phyloP scores from a whole-genome alignment of 2,329 filamentous ascomycete species.

The Orbilia blumenaviensis region DNA sequence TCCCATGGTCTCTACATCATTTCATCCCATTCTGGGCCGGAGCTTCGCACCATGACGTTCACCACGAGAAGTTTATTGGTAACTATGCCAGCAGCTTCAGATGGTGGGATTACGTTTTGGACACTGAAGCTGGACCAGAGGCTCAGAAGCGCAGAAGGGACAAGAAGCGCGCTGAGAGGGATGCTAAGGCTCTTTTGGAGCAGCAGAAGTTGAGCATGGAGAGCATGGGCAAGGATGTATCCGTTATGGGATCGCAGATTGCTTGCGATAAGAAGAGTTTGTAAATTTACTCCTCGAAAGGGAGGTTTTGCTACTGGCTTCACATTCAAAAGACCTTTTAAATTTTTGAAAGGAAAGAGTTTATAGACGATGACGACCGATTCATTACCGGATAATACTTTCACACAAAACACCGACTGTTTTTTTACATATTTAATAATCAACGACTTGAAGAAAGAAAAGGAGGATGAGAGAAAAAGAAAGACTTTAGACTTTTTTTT shows the following conservation, averaged over 20 bases:
- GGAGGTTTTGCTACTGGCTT: neutral
- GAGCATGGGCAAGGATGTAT: conserved; percentile 21
- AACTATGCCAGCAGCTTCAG: conserved; percentile 98
- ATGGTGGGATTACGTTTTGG: conserved; percentile 96
- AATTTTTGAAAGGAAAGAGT: neutral
- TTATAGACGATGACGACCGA: neutral
- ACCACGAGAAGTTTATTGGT: conserved; percentile 98
- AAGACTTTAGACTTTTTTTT: neutral
- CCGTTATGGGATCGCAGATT: conserved; percentile 43
- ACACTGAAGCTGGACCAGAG: conserved; percentile 91
- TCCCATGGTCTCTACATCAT: conserved; percentile 95
- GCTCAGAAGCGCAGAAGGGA: conserved; percentile 84
- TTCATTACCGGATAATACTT: neutral
- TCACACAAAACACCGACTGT: neutral
- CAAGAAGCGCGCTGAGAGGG: conserved; percentile 73
- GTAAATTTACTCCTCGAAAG: neutral
- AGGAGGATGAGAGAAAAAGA: neutral
- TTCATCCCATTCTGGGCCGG: conserved; percentile 98
- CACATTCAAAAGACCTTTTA: too few species aligned
- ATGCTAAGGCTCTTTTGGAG: conserved; percentile 70
- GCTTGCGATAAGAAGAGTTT: conserved; percentile 19
- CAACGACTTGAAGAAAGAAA: neutral
- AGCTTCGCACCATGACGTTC: conserved; percentile 92
- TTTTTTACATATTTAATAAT: too few species aligned
- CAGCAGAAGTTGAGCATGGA: conserved; percentile 64